phyloP scores from a whole-genome alignment of 1,139 yeast genomes.

The Yamadazyma diddensiae region DNA sequence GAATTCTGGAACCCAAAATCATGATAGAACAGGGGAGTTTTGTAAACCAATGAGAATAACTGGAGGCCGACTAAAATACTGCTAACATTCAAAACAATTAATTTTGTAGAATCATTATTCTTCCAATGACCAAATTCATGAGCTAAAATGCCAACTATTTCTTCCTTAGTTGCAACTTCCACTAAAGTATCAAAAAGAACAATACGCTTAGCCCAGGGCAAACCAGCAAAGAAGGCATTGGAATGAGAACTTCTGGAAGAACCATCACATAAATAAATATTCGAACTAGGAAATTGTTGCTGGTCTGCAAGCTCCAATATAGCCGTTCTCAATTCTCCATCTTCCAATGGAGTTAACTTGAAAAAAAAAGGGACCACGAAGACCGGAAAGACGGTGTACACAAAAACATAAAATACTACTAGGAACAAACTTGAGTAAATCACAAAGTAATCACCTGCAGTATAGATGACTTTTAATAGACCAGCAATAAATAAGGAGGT shows the following conservation, averaged over 20 bases:
- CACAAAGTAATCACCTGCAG: constrained; percentile 2
- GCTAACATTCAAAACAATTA: background rate
- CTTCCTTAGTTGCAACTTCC: constrained; percentile 58
- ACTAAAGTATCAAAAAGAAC: constrained; percentile 79
- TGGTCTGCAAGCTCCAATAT: constrained; percentile 73
- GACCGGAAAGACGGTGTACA: constrained; percentile 70
- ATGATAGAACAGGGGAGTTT: background rate
- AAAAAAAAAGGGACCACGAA: constrained; percentile 86
- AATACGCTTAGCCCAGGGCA: constrained; percentile 86
- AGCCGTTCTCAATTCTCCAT: constrained; percentile 75
- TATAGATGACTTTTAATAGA: constrained; percentile 1
- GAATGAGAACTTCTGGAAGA: constrained; percentile 85
- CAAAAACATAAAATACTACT: constrained; percentile 30
- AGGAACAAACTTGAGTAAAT: background rate
- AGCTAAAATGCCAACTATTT: constrained; percentile 82
- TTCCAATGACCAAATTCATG: constrained; percentile 94
- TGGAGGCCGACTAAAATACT: background rate
- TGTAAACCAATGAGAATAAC: background rate
- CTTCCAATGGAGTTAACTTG: constrained; percentile 81
- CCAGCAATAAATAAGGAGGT: background rate
- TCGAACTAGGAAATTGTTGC: constrained; percentile 13
- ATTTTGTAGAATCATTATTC: background rate
- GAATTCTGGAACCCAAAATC: background rate
- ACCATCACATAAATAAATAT: constrained; percentile 74
- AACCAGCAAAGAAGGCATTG: constrained; percentile 81